Conservation (phyloP, 495 filamentous ascomycete genomes). For the Cercophora samala region DNA sequence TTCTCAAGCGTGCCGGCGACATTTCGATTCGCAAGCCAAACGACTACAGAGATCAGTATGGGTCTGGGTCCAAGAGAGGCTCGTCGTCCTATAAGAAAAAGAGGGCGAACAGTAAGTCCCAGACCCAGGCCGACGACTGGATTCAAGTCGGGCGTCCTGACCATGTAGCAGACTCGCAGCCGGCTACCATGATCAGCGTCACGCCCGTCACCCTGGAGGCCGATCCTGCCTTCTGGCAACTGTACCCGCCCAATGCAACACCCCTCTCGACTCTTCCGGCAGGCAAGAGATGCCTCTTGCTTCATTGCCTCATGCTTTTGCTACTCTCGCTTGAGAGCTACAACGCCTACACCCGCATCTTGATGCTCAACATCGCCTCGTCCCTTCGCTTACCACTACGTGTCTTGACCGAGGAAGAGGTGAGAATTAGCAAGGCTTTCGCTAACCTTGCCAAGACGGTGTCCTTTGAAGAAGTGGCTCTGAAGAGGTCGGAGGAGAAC, state of each 20-base stretch:
- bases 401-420: slow-evolving; percentile 67
- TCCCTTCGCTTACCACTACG: slow-evolving; percentile 64
- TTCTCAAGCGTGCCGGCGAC: slow-evolving; percentile 41
- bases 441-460: slow-evolving; percentile 70
- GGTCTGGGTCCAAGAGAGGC: slow-evolving; percentile 13
- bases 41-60: slow-evolving; percentile 21
- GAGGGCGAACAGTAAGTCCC: slow-evolving; percentile 18
- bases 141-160: slow-evolving; percentile 11
- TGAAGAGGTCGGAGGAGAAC: slow-evolving; percentile 65
- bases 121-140: not conserved
- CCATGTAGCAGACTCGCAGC: slow-evolving; percentile 28
- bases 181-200: not conserved
- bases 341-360: slow-evolving; percentile 66
- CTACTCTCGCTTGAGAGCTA: slow-evolving; percentile 81
- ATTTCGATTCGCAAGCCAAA: slow-evolving; percentile 34
- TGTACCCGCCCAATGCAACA: slow-evolving; percentile 47
- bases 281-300: slow-evolving; percentile 47
- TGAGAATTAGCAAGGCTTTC: slow-evolving; percentile 68
- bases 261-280: slow-evolving; percentile 38
- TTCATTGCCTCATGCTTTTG: slow-evolving; percentile 65
- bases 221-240: slow-evolving; percentile 37
- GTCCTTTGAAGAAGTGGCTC: slow-evolving; percentile 57
- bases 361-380: slow-evolving; percentile 67
- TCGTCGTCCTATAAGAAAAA: slow-evolving; percentile 15
- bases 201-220: slow-evolving; percentile 29